phyloP scores from a whole-genome alignment of 1,284 basidiomycete genomes.

The Apiotrichum sp. region DNA sequence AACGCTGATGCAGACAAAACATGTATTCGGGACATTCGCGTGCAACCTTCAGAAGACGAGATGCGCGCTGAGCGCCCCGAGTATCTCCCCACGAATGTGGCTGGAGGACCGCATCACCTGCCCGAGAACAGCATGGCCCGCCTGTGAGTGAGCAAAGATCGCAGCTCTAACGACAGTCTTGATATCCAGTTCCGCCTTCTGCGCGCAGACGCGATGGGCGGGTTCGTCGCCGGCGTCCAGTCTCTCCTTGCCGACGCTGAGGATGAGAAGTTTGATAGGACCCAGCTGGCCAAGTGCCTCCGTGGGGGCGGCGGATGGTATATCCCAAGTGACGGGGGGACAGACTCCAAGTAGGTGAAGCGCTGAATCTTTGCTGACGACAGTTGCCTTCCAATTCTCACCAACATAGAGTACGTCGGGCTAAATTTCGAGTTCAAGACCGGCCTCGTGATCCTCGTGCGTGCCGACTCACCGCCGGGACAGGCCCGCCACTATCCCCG shows the following conservation, averaged over 20 bases:
- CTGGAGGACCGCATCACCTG: slow-evolving; percentile 55
- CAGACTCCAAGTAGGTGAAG: slow-evolving; percentile 1
- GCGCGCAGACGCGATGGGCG: slow-evolving; percentile 57
- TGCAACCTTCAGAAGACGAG: slow-evolving; percentile 61
- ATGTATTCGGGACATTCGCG: slow-evolving; percentile 55
- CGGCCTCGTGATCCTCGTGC: slow-evolving; percentile 52
- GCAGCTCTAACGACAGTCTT: slow-evolving; percentile 47
- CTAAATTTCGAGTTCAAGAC: slow-evolving; percentile 45
- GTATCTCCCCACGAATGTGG: slow-evolving; percentile 57
- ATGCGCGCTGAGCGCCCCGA: slow-evolving; percentile 51
- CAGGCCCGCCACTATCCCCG: slow-evolving; percentile 17
- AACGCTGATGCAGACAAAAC: slow-evolving; percentile 46
- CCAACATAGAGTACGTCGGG: slow-evolving; percentile 49
- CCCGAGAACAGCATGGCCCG: not conserved
- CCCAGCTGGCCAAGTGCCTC: not conserved
- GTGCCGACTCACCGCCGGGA: slow-evolving; percentile 50
- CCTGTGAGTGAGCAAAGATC: not conserved
- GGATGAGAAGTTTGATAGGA: not conserved
- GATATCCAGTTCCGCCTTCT: slow-evolving; percentile 66
- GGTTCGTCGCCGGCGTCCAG: slow-evolving; percentile 49
- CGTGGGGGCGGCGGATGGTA: slow-evolving; percentile 3
- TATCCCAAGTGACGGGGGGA: not conserved
- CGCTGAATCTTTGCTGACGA: not conserved
- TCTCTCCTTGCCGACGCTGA: slow-evolving; percentile 50
- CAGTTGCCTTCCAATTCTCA: slow-evolving; percentile 57